Conservation (phyloP, 495 filamentous ascomycete species). For the Cenococcum geophilum region DNA sequence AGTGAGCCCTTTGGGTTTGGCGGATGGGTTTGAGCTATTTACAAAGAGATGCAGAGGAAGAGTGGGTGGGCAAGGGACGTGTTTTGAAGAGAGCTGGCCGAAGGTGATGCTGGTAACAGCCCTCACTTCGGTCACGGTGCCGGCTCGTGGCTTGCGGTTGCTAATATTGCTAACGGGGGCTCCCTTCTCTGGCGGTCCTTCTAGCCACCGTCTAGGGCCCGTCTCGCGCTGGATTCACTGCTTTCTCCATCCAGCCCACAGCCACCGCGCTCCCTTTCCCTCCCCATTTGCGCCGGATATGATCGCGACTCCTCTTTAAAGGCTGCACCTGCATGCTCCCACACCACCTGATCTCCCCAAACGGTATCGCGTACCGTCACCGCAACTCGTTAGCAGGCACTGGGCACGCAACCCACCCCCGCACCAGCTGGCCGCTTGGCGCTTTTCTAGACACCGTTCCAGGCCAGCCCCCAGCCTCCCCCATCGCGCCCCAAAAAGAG, state of each 20-base stretch:
- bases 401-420: no score
- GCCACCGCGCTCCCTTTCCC: no score
- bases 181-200: no score
- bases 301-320: no score
- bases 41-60: neutral
- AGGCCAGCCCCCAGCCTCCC: slow-evolving; percentile 4
- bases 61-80: neutral
- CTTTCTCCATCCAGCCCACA: no score
- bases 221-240: no score
- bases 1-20: neutral
- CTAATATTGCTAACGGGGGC: no score
- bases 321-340: no score
- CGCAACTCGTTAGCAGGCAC: neutral
- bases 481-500: neutral
- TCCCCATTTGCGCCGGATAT: no score
- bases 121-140: neutral
- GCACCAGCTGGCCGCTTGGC: neutral
- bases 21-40: neutral
- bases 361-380: neutral
- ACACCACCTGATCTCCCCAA: neutral
- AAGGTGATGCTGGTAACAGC: neutral
- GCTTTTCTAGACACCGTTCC: neutral
- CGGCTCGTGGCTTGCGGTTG: neutral
- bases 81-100: neutral
- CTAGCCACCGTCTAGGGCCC: no score